A percentile compares a stretch with the other conserved stretches of the same genome.
Conservation (phyloP, 192 early-diverging fungal species). For the Backusella tarrabulga region DNA sequence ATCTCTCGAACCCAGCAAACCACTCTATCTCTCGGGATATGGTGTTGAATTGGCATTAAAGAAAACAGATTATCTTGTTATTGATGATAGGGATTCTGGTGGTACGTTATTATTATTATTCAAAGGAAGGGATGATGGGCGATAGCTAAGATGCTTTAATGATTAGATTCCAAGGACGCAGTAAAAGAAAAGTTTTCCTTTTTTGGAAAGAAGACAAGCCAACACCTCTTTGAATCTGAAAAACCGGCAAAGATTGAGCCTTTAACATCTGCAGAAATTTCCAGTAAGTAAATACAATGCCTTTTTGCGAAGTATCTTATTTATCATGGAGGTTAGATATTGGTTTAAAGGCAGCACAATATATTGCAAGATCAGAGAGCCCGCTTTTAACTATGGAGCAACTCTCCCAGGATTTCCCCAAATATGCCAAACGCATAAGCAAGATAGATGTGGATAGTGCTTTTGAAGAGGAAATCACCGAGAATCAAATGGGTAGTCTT, state of each 20-base stretch:
- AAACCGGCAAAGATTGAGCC: constrained; percentile 48
- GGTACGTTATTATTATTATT: constrained; percentile 6
- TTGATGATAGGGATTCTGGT: constrained; percentile 83
- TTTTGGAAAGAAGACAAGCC: constrained; percentile 25
- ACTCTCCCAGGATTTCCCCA: constrained; percentile 85
- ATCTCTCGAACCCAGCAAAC: background rate
- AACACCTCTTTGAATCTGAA: constrained; percentile 42
- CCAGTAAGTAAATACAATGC: constrained; percentile 30
- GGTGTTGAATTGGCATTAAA: constrained; percentile 94
- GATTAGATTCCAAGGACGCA: constrained; percentile 5
- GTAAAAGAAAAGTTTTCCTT: constrained; percentile 11
- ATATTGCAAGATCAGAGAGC: constrained; percentile 59
- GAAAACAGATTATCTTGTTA: constrained; percentile 95
- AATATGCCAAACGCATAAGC: constrained; percentile 77
- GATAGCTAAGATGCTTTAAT: constrained; percentile 1
- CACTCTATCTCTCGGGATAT: constrained; percentile 78
- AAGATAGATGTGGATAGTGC: constrained; percentile 48
- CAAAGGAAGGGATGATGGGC: background rate
- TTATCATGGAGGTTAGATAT: constrained; percentile 36
- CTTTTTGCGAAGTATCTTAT: background rate
- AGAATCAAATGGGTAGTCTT: constrained; percentile 21
- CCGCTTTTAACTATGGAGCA: constrained; percentile 65
- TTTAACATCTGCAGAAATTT: constrained; percentile 50
- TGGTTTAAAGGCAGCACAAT: constrained; percentile 71
- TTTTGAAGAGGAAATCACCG: constrained; percentile 39